Percentiles rank a stretch among this genome's conserved stretches.
These are phyloP conservation scores for Cytospora piceicola DNA, from an alignment of 2,329 filamentous ascomycete genomes.

Conservation along the genomic window DNA sequence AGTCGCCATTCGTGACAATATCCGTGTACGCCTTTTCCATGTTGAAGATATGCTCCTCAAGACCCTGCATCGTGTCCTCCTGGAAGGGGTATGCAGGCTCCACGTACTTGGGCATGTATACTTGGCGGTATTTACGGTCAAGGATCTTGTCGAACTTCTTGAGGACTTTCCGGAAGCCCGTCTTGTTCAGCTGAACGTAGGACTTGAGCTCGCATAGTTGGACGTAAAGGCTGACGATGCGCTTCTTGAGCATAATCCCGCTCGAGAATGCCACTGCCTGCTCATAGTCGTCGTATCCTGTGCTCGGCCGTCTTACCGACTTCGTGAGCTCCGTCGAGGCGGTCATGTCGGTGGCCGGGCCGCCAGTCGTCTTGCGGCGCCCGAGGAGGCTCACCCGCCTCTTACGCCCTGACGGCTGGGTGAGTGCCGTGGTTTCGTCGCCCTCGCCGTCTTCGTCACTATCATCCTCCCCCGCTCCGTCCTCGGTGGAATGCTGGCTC, in stretches of 20 bases:
- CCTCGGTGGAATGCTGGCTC: constrained; percentile 57
- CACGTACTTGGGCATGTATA: constrained; percentile 76
- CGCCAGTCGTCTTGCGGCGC: constrained; percentile 44
- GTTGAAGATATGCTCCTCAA: constrained; percentile 72
- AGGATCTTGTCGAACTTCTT: constrained; percentile 99
- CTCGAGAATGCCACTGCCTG: constrained; percentile 69
- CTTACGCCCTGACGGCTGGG: constrained; percentile 53
- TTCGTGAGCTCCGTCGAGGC: constrained; percentile 64
- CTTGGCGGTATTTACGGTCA: constrained; percentile 75
- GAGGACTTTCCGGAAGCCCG: constrained; percentile 91
- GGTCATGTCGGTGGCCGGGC: constrained; percentile 57
- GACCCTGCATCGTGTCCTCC: constrained; percentile 67
- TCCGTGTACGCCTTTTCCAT: constrained; percentile 82
- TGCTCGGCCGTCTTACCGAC: constrained; percentile 65
- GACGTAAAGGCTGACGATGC: constrained; percentile 85
- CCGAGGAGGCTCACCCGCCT: constrained; percentile 46
- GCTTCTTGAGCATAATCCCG: constrained; percentile 88
- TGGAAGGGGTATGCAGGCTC: constrained; percentile 82
- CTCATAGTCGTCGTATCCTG: constrained; percentile 78
- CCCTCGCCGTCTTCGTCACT: constrained; percentile 66
- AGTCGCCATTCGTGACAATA: constrained; percentile 81
- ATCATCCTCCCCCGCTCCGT: constrained; percentile 59
- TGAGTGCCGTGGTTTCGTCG: constrained; percentile 61
- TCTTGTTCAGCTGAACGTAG: constrained; percentile 93
- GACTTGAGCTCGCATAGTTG: constrained; percentile 94